Base-by-base conservation (phyloP, 768 basidiomycete species). In the Pholiota conissans region DNA sequence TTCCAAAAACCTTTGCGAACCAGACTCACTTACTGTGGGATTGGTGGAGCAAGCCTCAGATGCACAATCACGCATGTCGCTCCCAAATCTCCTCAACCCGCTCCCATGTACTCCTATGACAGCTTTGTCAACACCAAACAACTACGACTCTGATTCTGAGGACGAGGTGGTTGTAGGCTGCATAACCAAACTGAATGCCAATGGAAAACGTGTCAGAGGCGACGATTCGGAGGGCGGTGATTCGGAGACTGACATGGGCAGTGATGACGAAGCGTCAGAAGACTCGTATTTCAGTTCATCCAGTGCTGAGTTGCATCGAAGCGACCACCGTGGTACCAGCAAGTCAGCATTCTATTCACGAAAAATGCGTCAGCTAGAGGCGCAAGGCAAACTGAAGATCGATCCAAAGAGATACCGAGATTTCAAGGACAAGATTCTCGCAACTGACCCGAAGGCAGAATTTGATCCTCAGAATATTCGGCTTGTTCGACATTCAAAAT, bases 321-420 rank as follows among this genome's bases (percentile, higher is more conserved):
- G 3, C 10, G n/a, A 5, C 4, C 2, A 16, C 2, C 27, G 18
- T 20, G 51, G 63, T 1, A 50, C 24, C 16, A 65, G 62, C 29
- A 27, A 42, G 27, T 65, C 62, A 35, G 61, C 64, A 3, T 34
- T 47, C 5, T 42, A 52, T 1, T 65, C 62, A 11, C 18, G 34
- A 4, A 26, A 22, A 27, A 28, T 3, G 27, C 28, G 61, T 13
- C 11, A 55, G n/a, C 34, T 34, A 5, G 0, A 51, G 11, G 27
- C 39, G 14, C 8, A 61, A 1, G 63, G 63, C 8, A 56, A 55
- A 11, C 47, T 61, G 11, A 26, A 27, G 18, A 16, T 52, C 1
- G 20, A 52, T n/a, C 13, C 8, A 4, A 32, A 13, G 5, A 10
- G 18, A 13, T 34, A 40, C 8, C 18, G 42, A 2, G 24, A 9